Conservation (phyloP, 2,329 filamentous ascomycete genomes). For the Colletotrichum camelliae region DNA sequence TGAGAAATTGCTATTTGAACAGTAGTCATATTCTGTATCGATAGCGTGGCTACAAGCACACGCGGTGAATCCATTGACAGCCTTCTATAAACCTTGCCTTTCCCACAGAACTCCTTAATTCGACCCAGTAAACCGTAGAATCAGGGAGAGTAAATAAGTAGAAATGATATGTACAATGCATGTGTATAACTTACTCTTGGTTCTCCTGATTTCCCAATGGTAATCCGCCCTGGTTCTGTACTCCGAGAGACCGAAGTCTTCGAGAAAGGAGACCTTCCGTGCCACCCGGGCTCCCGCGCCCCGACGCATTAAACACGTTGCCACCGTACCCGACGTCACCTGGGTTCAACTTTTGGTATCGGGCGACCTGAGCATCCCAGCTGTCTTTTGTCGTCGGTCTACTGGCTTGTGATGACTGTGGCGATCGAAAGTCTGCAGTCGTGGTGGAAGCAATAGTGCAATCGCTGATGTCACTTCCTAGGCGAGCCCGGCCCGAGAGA, state of each 20-base stretch:
- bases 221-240: constrained; percentile 31
- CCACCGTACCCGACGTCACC: constrained; percentile 69
- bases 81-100: not conserved
- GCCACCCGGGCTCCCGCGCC: constrained; percentile 43
- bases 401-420: constrained; percentile 31
- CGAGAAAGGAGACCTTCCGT: constrained; percentile 74
- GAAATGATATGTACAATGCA: not conserved
- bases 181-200: not conserved
- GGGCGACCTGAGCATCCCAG: constrained; percentile 31
- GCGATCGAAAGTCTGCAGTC: constrained; percentile 26
- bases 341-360: constrained; percentile 72
- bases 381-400: constrained; percentile 40
- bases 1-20: not conserved
- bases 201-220: not conserved
- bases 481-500: constrained; percentile 36
- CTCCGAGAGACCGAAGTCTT: constrained; percentile 68
- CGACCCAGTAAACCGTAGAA: not conserved
- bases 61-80: not conserved
- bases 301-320: constrained; percentile 49
- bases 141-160: not conserved
- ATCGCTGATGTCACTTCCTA: constrained; percentile 36
- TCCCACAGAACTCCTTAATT: not conserved
- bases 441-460: constrained; percentile 24
- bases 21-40: not conserved
- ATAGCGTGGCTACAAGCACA: not conserved